Percentiles rank a stretch among this genome's conserved stretches.
These are phyloP conservation scores for Leccinum fallax DNA, from an alignment of 1,284 basidiomycete genomes.

Conservation along the genomic window DNA sequence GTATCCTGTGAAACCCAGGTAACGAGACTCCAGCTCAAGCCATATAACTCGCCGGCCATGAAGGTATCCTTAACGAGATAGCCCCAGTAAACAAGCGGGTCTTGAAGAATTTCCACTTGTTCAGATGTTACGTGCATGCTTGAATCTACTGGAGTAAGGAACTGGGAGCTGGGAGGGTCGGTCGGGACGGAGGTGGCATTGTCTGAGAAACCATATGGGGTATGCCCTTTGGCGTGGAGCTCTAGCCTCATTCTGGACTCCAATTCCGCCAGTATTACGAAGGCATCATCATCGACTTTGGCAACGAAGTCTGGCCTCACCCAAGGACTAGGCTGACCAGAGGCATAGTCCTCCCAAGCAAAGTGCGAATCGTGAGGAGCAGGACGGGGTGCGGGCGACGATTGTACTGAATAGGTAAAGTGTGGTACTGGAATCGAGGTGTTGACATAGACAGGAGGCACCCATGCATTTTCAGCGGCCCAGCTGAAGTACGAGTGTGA, in stretches of 20 bases:
- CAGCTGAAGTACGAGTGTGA: slow-evolving; percentile 84
- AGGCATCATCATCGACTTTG: slow-evolving; percentile 94
- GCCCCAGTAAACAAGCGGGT: slow-evolving; percentile 90
- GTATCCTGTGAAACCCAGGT: slow-evolving; percentile 83
- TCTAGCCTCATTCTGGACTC: slow-evolving; percentile 83
- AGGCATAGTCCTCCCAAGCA: slow-evolving; percentile 54
- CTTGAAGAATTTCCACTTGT: slow-evolving; percentile 36
- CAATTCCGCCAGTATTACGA: slow-evolving; percentile 91
- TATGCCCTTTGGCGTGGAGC: slow-evolving; percentile 49
- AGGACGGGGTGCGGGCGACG: slow-evolving; percentile 53
- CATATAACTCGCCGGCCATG: slow-evolving; percentile 97
- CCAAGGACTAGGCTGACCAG: slow-evolving; percentile 55
- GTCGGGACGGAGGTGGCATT: slow-evolving; percentile 9
- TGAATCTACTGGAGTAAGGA: slow-evolving; percentile 1
- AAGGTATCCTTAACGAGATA: slow-evolving; percentile 93
- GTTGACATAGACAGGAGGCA: slow-evolving; percentile 71
- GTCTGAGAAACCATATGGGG: slow-evolving; percentile 25
- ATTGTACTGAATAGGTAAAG: slow-evolving; percentile 64
- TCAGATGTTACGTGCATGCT: slow-evolving; percentile 1
- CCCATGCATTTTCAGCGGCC: slow-evolving; percentile 90
- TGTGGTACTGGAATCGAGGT: slow-evolving; percentile 44
- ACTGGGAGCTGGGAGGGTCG: slow-evolving; percentile 3
- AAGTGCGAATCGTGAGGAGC: slow-evolving; percentile 67
- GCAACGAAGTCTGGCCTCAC: slow-evolving; percentile 86
- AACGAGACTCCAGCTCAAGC: slow-evolving; percentile 88